Conservation (phyloP, 2,329 filamentous ascomycete genomes). For the Aspergillus intermedius region DNA sequence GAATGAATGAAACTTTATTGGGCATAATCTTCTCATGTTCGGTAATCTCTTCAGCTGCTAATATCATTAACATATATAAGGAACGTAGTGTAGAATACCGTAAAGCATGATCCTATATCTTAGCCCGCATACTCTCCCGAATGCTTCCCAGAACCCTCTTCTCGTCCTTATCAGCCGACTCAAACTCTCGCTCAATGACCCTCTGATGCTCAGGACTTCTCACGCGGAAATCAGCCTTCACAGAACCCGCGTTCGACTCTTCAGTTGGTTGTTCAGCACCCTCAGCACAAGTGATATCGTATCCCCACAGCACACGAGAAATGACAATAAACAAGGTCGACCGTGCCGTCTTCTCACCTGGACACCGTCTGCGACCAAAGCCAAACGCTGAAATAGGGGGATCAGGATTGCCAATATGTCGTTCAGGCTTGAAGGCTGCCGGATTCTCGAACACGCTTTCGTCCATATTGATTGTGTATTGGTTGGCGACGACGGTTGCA, state of each 20-base stretch:
- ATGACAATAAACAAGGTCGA: constrained; percentile 6
- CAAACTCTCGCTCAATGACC: constrained; percentile 1
- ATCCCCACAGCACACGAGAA: constrained; percentile 7
- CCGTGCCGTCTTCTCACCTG: constrained; percentile 3
- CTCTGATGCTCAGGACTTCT: not conserved
- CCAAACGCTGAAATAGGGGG: constrained; percentile 8
- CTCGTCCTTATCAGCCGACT: constrained; percentile 2
- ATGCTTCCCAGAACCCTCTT: constrained; percentile 1
- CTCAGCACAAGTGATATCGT: not conserved
- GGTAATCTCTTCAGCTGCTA: too few relatives aligned
- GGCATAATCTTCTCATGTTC: too few relatives aligned
- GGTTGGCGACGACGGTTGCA: constrained; percentile 39
- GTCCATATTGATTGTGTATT: constrained; percentile 38
- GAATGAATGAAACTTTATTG: too few relatives aligned
- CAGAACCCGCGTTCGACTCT: not conserved
- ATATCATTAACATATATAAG: too few relatives aligned
- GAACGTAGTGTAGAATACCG: too few relatives aligned
- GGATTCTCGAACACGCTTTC: constrained; percentile 32
- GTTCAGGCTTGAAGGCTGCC: constrained; percentile 28
- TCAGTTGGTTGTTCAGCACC: not conserved
- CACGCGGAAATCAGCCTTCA: constrained; percentile 2
- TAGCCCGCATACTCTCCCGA: not conserved
- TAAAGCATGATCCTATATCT: too few relatives aligned
- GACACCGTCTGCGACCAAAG: constrained; percentile 8
- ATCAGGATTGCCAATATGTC: constrained; percentile 21